Percentiles rank a stretch among this genome's conserved stretches.
phyloP scores from a whole-genome alignment of 2,329 filamentous ascomycete genomes.

The Helminthosporium solani region DNA sequence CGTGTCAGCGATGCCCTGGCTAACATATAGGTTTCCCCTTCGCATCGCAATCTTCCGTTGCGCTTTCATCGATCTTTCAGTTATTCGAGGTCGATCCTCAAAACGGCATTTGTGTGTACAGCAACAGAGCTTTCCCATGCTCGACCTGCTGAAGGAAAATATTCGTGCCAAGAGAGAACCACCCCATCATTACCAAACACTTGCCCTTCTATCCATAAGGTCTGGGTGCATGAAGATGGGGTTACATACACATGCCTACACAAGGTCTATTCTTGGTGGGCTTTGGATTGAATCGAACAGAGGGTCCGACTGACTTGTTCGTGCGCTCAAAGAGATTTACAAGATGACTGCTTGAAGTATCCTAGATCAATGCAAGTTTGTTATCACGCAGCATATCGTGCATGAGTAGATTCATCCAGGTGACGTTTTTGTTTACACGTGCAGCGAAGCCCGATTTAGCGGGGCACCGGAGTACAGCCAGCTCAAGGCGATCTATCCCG shows the following conservation, averaged over 20 bases:
- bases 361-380: slow-evolving; percentile 6
- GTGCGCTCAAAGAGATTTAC: neutral
- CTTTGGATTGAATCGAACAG: slow-evolving; percentile 3
- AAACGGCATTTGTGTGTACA: slow-evolving; percentile 73
- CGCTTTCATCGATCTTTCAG: slow-evolving; percentile 9
- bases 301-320: neutral
- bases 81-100: slow-evolving; percentile 19
- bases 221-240: slow-evolving; percentile 65
- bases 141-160: slow-evolving; percentile 66
- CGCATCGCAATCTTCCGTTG: slow-evolving; percentile 1
- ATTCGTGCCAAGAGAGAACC: slow-evolving; percentile 64
- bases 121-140: slow-evolving; percentile 61
- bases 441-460: neutral
- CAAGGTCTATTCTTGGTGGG: too few species aligned
- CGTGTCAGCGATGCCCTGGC: neutral
- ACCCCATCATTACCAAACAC: slow-evolving; percentile 67
- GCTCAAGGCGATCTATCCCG: neutral
- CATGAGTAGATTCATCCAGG: slow-evolving; percentile 5
- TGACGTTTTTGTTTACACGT: slow-evolving; percentile 17
- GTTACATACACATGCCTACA: too few species aligned
- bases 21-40: neutral
- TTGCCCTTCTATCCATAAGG: slow-evolving; percentile 53
- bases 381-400: neutral
- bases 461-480: neutral
- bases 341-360: neutral